Percentiles rank a stretch among this genome's conserved stretches.
Evolutionary conservation across 495 filamentous ascomycete genomes (phyloP).

Genomic region (Zalerion maritima): DNA sequence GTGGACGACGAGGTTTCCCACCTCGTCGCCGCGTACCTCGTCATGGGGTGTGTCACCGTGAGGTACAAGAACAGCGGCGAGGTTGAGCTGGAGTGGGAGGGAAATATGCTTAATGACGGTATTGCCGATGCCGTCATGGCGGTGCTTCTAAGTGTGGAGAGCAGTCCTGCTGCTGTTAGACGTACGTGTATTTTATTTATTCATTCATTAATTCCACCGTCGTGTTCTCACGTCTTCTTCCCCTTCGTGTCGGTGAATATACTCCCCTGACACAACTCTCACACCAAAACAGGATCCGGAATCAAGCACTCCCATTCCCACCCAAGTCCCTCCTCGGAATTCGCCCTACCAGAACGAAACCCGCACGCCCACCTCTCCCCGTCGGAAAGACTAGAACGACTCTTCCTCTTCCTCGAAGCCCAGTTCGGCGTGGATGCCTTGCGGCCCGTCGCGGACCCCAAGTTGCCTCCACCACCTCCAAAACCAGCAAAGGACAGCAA

Average conservation of each 20-base stretch:
- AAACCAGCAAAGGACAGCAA: slow-evolving; percentile 19
- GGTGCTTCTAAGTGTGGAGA: slow-evolving; percentile 77
- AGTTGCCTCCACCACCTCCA: slow-evolving; percentile 23
- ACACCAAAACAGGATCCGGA: slow-evolving; percentile 24
- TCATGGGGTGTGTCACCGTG: slow-evolving; percentile 84
- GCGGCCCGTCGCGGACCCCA: slow-evolving; percentile 55
- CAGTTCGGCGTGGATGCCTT: slow-evolving; percentile 77
- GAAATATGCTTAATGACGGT: slow-evolving; percentile 92
- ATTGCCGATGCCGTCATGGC: slow-evolving; percentile 93
- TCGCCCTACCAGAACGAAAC: slow-evolving; percentile 37
- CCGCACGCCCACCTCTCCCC: slow-evolving; percentile 57
- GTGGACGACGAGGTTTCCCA: slow-evolving; percentile 43
- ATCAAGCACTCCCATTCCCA: slow-evolving; percentile 45
- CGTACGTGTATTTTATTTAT: slow-evolving; percentile 37
- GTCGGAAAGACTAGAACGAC: slow-evolving; percentile 59
- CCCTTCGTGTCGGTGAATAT: background rate
- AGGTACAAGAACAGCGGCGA: slow-evolving; percentile 55
- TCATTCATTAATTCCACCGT: slow-evolving; percentile 4
- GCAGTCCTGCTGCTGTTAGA: slow-evolving; percentile 85
- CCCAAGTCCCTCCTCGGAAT: slow-evolving; percentile 18
- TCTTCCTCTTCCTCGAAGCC: slow-evolving; percentile 92
- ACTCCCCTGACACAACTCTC: slow-evolving; percentile 11
- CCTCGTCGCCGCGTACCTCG: slow-evolving; percentile 46
- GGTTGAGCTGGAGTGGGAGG: slow-evolving; percentile 91
- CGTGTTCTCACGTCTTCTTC: background rate